phyloP scores from a whole-genome alignment of 352 stramenopile species.

The Globisporangium paroecandrum region DNA sequence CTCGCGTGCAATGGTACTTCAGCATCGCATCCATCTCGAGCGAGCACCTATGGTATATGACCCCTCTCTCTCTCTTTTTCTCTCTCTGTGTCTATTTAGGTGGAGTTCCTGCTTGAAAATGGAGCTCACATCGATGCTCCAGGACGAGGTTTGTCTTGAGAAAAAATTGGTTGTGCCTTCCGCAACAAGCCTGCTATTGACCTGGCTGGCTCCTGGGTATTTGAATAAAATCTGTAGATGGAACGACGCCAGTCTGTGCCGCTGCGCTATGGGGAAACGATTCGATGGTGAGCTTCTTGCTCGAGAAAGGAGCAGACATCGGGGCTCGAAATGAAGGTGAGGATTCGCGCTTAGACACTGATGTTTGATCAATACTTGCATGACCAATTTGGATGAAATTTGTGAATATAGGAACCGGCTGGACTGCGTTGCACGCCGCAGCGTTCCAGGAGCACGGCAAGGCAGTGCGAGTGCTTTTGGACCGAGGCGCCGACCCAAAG shows the following conservation, averaged over 20 bases:
- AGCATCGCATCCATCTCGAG: background rate
- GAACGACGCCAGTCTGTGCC: conserved; percentile 57
- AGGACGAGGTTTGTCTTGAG: conserved; percentile 33
- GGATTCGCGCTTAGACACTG: background rate
- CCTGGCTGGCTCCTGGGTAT: background rate
- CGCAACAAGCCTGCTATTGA: background rate
- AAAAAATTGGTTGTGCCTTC: background rate
- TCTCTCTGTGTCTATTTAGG: conserved; percentile 19
- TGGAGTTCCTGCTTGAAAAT: conserved; percentile 59
- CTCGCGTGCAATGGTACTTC: conserved; percentile 47
- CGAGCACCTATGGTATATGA: background rate
- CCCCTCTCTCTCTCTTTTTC: too few relatives aligned
- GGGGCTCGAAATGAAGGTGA: conserved; percentile 52
- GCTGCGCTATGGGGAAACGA: conserved; percentile 65
- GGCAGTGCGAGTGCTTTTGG: conserved; percentile 50
- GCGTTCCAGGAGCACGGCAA: conserved; percentile 70
- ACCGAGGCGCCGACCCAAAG: conserved; percentile 44
- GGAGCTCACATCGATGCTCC: conserved; percentile 45
- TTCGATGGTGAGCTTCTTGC: conserved; percentile 54
- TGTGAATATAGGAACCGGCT: conserved; percentile 40
- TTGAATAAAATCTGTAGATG: conserved; percentile 30
- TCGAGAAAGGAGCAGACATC: conserved; percentile 53
- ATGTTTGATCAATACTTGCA: background rate
- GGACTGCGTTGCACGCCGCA: conserved; percentile 62
- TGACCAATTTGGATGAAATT: background rate